Evolutionary conservation across 768 basidiomycete species (phyloP), one percentile per base, ranked within the genome.

Genomic region (Tulasnella sp.): DNA sequence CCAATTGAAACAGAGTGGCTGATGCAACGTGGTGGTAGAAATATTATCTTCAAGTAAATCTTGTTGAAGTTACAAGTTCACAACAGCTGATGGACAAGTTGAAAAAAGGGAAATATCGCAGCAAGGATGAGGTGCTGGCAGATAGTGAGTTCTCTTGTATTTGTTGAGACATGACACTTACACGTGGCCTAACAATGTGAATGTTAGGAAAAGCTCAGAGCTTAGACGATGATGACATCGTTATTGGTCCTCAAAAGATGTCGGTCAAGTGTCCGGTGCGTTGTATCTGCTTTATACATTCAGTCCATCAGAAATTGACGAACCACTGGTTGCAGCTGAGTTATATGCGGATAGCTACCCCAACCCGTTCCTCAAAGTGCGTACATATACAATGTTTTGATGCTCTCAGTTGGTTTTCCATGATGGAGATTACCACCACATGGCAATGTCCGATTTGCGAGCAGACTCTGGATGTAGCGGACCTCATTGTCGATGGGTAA

Each of bases 371-470:
- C 0, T 72, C 69, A n/a, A 70, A 72, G 53, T 98, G 95, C 61
- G 78, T 84, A 32, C 95, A 98, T 65, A 69, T 85, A 5, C 86
- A 91, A 58, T 99, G 95, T 64, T 99, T 98, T 66, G 95, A 99
- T 65, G 91, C 91, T 0, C 73, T 72, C 15, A 88, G 85, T 34
- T 99, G 91, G 91, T 88, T 83, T 61, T 81, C 82, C 4, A 79
- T 93, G 63, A 98, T 95, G 78, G 87, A 93, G 61, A 82, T 88
- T 67, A 96, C 91, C 7, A 95, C 93, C 2, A 91, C 90, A 27
- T 99, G 87, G 83, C 65, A 83, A 40, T 98, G 95, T 65, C 93
- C 95, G 24, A 83, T 90, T 37, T 98, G 95, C 66, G 87, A 89
- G 63, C 80, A 77, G 60, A 68, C 72, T 40, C 64, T 99, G 47